Base-by-base conservation (phyloP, 495 filamentous ascomycete species). In the Hypoxylon rickii region DNA sequence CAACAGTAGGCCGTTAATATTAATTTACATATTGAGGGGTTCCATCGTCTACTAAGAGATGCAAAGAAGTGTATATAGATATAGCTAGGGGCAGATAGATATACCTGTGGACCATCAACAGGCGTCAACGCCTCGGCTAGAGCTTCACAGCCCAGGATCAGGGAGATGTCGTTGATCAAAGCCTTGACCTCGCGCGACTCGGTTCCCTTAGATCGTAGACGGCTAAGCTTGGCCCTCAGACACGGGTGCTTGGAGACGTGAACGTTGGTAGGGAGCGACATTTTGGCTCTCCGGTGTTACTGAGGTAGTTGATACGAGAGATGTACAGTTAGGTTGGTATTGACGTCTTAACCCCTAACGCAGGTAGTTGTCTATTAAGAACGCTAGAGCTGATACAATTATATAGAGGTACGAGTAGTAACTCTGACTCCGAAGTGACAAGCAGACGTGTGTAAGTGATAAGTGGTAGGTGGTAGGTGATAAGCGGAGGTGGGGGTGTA, bases 201-300 rank as follows among this genome's bases (percentile, higher is more conserved):
- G 39, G 90, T 86, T 33, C 70, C 75, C 20, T 80, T 71, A 16
- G 89, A 94, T 39, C 93, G 86, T 11, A 97, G 86, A 71, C 91
- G 89, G 31, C 88, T 90, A 62, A 97, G 86, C 77, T 97, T 97
- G 56, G 89, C 88, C 44, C 83, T 75, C 10, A 96, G 79, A 69
- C 90, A 96, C 18, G 93, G 93, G 65, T 97, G 93, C 18, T 74
- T 77, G 15, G 90, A 96, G 70, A 96, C 73, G 69, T 92, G 90
- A 44, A 94, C 85, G 68, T 91, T 92, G 21, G 79, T 45, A 12
- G 85, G 87, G 24, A 88, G 74, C 24, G 69, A 54, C 67, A 68
- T 68, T 34, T 3, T 29, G 32, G 22, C 49, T 55, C 46, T 29
- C n/a, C n/a, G n/a, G n/a, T n/a, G n/a, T n/a, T n/a, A n/a, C n/a